Base-by-base conservation (phyloP, 2,329 filamentous ascomycete genomes). In the Cladosporium halotolerans region DNA sequence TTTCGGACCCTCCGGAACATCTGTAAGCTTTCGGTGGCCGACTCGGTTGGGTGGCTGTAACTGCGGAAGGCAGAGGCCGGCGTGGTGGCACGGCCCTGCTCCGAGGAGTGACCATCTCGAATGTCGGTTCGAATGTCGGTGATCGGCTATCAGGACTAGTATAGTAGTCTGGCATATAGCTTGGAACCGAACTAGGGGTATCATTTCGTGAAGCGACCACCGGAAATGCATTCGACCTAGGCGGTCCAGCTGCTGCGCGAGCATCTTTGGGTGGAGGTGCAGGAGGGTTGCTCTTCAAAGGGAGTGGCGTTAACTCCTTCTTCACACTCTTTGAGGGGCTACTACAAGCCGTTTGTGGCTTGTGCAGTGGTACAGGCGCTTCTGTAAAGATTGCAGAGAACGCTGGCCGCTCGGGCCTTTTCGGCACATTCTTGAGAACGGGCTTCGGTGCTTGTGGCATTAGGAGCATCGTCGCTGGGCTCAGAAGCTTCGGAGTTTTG, bases 1-100 rank as follows among this genome's bases (percentile, higher is more conserved):
- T 77, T 14, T 73, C 69, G 7, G 65, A 68, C 11, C 53, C 58
- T 19, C 70, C 67, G 9, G 67, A 67, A 4, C 45, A 53, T 9
- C 52, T 44, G 34, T 49, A 54, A 7, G 46, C 45, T 28, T 39
- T 52, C 16, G 52, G 39, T 18, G 58, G 43, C 23, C 55, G 57
- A 36, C 59, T 16, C 59, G 62, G 55, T 56, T 58, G n/a, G 59
- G 45, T 13, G 61, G 60, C 43, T 59, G 60, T 13, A 55, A 28
- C 65, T 51, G 8, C 50, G 56, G 44, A 63, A 61, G 5, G 60
- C 55, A 16, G 28, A 32, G 44, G 42, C 3, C 42, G 40, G 11
- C 48, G 48, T n/a, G 19, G 23, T 19, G 44, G 50, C 8, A 39
- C 36, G 7, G 23, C 23, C 23, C 23, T 28, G 23, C 23, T 28